Conservation (phyloP, 768 basidiomycete species). For the Lentinula aciculospora region DNA sequence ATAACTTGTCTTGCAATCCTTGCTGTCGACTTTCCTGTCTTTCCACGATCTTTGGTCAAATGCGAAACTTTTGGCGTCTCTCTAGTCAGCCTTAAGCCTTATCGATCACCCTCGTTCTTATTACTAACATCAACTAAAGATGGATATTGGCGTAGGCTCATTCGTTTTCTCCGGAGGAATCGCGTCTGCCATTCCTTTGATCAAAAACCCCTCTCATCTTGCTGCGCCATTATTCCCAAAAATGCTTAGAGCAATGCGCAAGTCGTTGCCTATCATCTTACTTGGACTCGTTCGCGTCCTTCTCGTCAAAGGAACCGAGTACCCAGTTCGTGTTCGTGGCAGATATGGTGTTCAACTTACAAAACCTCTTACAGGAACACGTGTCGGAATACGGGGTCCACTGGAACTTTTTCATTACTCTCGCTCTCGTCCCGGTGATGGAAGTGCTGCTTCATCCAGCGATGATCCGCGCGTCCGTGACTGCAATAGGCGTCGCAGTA, state of each 20-base stretch:
- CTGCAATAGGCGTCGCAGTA: slow-evolving; percentile 56
- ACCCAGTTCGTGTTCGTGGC: slow-evolving; percentile 61
- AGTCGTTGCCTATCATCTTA: slow-evolving; percentile 58
- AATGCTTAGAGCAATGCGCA: slow-evolving; percentile 42
- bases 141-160: slow-evolving; percentile 96
- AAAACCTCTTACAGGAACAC: slow-evolving; percentile 58
- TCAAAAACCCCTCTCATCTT: slow-evolving; percentile 57
- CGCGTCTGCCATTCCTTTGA: slow-evolving; percentile 77
- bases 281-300: slow-evolving; percentile 76
- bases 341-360: neutral
- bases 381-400: slow-evolving; percentile 94
- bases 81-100: slow-evolving; percentile 52
- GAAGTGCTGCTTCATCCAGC: slow-evolving; percentile 68
- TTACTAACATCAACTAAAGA: slow-evolving; percentile 40
- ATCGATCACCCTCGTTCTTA: slow-evolving; percentile 16
- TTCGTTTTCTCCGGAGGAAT: slow-evolving; percentile 97
- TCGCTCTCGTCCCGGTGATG: slow-evolving; percentile 73
- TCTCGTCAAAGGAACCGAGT: slow-evolving; percentile 89
- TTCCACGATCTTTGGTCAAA: slow-evolving; percentile 84
- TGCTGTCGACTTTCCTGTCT: slow-evolving; percentile 93
- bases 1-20: slow-evolving; percentile 89
- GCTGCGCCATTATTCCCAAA: slow-evolving; percentile 45
- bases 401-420: slow-evolving; percentile 98
- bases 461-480: slow-evolving; percentile 49
- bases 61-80: slow-evolving; percentile 94